Evolutionary conservation across 1,284 basidiomycete genomes (phyloP).

Genomic region (Irpex sp.): DNA sequence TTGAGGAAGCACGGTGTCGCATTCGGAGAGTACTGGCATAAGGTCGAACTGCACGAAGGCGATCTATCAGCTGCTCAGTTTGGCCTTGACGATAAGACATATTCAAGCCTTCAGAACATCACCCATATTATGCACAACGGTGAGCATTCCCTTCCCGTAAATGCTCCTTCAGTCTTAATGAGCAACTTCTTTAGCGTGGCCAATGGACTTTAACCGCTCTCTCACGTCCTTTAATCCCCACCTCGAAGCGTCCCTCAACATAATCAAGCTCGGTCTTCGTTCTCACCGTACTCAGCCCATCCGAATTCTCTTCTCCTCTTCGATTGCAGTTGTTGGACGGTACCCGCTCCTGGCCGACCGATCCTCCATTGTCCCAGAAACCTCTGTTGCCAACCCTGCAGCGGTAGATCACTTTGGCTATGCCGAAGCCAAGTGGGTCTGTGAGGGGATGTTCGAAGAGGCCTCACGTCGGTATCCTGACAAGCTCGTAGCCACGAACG

Average conservation of each 20-base stretch:
- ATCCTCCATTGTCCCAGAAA: constrained; percentile 19
- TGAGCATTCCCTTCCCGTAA: neutral
- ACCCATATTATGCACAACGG: constrained; percentile 36
- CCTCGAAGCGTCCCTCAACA: constrained; percentile 25
- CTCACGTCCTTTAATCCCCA: constrained; percentile 35
- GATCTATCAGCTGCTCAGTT: constrained; percentile 7
- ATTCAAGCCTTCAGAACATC: constrained; percentile 20
- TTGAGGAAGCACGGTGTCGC: constrained; percentile 8
- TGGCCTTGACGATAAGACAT: constrained; percentile 5
- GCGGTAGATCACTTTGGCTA: constrained; percentile 36
- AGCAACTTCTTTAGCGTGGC: constrained; percentile 25
- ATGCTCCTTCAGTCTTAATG: too few species aligned
- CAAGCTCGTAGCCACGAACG: constrained; percentile 4
- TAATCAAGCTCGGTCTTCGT: constrained; percentile 27
- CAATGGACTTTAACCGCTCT: constrained; percentile 34
- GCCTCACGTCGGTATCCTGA: constrained; percentile 23
- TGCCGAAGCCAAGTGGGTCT: constrained; percentile 73
- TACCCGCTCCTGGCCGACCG: constrained; percentile 18
- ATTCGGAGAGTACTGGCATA: neutral
- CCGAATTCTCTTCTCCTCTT: constrained; percentile 32
- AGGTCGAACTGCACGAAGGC: constrained; percentile 10
- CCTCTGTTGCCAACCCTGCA: constrained; percentile 21
- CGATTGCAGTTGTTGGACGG: constrained; percentile 33
- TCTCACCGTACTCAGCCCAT: constrained; percentile 14
- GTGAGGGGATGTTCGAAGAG: constrained; percentile 27